Evolutionary conservation across 305 asterid genomes (phyloP).

Genomic region (Fraxinus albicans): DNA sequence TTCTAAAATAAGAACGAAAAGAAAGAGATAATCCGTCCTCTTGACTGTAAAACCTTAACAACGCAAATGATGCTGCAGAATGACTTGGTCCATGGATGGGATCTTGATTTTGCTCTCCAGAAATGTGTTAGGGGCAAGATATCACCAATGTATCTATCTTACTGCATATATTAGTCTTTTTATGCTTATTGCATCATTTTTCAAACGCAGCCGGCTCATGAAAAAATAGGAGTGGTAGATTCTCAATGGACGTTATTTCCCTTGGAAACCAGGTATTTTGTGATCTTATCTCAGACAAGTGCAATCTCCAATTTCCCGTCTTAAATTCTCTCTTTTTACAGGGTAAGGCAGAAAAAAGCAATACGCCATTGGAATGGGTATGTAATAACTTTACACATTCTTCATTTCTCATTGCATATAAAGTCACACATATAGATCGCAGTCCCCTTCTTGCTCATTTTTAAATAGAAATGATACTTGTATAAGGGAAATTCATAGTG

Average conservation of each 20-base stretch:
- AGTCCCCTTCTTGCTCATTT: no score
- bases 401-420: neutral
- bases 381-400: neutral
- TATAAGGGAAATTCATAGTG: no score
- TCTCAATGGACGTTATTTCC: slow-evolving; percentile 91
- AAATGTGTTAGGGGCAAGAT: slow-evolving; percentile 79
- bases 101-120: slow-evolving; percentile 94
- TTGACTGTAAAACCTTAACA: slow-evolving; percentile 1
- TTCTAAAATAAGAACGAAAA: neutral
- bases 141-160: neutral
- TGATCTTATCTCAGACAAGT: neutral
- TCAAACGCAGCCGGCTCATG: slow-evolving; percentile 76
- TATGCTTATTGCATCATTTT: slow-evolving; percentile 8
- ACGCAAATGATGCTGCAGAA: slow-evolving; percentile 54
- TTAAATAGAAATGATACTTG: no score
- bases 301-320: neutral
- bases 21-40: no score
- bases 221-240: slow-evolving; percentile 91
- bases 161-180: neutral
- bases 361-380: slow-evolving; percentile 98
- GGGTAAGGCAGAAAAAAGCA: slow-evolving; percentile 80
- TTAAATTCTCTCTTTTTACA: slow-evolving; percentile 22
- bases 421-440: neutral
- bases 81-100: slow-evolving; percentile 98
- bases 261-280: slow-evolving; percentile 81